phyloP scores from a whole-genome alignment of 306 rosid species.

The Prunus padus region DNA sequence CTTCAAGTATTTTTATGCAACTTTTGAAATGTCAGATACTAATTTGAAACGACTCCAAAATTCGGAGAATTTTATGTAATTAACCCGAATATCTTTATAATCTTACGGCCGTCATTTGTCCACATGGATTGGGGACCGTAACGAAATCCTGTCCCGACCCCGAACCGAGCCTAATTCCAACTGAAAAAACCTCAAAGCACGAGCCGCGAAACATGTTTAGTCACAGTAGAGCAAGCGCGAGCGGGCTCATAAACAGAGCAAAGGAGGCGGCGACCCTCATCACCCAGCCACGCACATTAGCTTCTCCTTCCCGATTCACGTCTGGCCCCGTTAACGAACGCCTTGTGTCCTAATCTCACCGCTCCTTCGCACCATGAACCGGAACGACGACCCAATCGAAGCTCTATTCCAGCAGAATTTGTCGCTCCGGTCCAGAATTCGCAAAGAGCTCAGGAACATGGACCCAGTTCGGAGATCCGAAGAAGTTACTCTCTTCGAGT shows the following conservation, averaged over 20 bases:
- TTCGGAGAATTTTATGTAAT: no score
- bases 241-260: background rate
- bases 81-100: no score
- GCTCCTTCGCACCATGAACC: conserved; percentile 17
- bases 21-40: no score
- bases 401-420: conserved; percentile 60
- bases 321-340: background rate
- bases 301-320: background rate
- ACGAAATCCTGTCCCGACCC: background rate
- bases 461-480: conserved; percentile 64
- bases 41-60: no score
- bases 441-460: conserved; percentile 64
- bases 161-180: background rate
- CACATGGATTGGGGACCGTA: background rate
- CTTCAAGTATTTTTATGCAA: no score
- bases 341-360: background rate
- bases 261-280: conserved; percentile 14
- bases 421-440: conserved; percentile 57
- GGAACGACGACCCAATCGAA: conserved; percentile 35
- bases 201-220: background rate
- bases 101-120: no score
- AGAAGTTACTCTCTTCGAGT: conserved; percentile 40
- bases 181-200: background rate
- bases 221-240: background rate
- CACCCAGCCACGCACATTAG: conserved; percentile 6